Percentiles rank a stretch among this genome's conserved stretches.
Evolutionary conservation across 257 asterid species (phyloP).

Genomic region (Salvia rosmarinus): DNA sequence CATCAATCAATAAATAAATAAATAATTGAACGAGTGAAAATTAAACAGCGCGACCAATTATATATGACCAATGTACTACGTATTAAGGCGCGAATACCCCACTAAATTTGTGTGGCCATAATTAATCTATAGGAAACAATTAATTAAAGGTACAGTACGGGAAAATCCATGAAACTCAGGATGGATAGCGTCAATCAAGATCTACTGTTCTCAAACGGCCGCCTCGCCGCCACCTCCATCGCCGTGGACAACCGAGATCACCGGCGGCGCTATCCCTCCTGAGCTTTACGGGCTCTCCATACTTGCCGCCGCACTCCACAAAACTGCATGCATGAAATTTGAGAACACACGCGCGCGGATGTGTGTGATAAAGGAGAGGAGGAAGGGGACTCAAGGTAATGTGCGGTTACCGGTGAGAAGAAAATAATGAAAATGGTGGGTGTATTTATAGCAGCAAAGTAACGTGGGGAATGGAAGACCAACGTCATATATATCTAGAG

Average conservation of each 20-base stretch:
- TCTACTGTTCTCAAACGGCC: not conserved
- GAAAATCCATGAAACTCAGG: slow-evolving; percentile 68
- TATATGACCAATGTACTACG: not conserved
- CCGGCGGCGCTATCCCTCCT: slow-evolving; percentile 79
- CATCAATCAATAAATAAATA: not conserved
- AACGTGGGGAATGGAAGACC: slow-evolving; percentile 47
- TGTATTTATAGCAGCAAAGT: slow-evolving; percentile 52
- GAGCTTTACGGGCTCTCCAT: slow-evolving; percentile 63
- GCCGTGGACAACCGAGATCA: not conserved
- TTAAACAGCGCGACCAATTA: not conserved
- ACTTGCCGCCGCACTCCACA: slow-evolving; percentile 22
- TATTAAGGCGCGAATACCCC: slow-evolving; percentile 14
- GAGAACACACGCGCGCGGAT: slow-evolving; percentile 1
- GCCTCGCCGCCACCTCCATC: slow-evolving; percentile 15
- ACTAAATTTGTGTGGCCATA: not conserved
- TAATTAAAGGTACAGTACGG: slow-evolving; percentile 25
- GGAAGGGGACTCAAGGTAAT: not conserved
- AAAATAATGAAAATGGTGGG: slow-evolving; percentile 31
- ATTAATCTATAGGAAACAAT: not conserved
- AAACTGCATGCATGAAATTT: slow-evolving; percentile 29
- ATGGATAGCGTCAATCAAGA: slow-evolving; percentile 70
- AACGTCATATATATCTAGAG: slow-evolving; percentile 35
- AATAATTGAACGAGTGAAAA: not conserved
- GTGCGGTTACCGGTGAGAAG: slow-evolving; percentile 1
- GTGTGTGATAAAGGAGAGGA: not conserved